phyloP scores from a whole-genome alignment of 2,329 filamentous ascomycete species.

The Colletotrichum melonis region DNA sequence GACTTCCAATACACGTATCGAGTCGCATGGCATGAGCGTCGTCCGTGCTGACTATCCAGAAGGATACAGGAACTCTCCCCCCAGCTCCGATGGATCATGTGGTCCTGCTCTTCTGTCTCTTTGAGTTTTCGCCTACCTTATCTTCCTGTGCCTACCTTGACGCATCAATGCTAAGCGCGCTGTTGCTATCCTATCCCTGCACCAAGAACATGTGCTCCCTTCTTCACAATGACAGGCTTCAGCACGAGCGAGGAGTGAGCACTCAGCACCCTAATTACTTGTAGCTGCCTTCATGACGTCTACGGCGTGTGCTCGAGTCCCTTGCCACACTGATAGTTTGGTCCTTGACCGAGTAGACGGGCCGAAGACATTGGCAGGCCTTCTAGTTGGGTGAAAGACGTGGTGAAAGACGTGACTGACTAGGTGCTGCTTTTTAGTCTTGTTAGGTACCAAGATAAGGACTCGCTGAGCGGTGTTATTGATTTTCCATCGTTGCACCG shows the following conservation, averaged over 20 bases:
- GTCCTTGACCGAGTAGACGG: background rate
- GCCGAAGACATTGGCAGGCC: background rate
- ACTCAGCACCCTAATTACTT: background rate
- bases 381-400: no score
- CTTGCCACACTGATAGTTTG: background rate
- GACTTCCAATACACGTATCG: constrained; percentile 3
- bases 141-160: background rate
- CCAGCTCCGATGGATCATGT: background rate
- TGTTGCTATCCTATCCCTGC: background rate
- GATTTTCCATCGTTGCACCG: background rate
- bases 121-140: background rate
- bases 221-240: background rate
- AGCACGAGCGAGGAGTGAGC: background rate
- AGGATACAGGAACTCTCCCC: background rate
- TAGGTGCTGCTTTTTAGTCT: background rate
- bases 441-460: background rate
- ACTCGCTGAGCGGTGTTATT: background rate
- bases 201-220: background rate
- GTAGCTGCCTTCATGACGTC: constrained; percentile 17
- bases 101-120: background rate
- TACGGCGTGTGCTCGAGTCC: constrained; percentile 2
- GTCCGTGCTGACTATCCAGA: background rate
- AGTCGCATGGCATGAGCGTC: constrained; percentile 6
- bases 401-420: no score
- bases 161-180: background rate